Conservation (phyloP, 164 flowering plant genomes). For the Dillenia suffruticosa region DNA sequence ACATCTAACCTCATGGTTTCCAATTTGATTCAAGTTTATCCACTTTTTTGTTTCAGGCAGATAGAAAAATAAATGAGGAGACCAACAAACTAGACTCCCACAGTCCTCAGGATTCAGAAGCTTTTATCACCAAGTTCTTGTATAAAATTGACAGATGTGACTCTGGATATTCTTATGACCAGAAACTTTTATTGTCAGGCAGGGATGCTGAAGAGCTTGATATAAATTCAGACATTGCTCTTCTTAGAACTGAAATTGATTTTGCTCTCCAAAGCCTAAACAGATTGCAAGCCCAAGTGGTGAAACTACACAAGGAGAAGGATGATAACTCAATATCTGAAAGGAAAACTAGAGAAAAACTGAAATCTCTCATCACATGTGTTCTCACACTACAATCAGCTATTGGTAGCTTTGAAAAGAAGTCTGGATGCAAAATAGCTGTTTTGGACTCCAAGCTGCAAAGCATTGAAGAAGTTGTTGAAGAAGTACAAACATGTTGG, state of each 20-base stretch:
- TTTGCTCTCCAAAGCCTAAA: constrained; percentile 57
- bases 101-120: constrained; percentile 7
- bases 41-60: constrained; percentile 32
- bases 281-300: constrained; percentile 62
- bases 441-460: constrained; percentile 41
- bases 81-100: constrained; percentile 3
- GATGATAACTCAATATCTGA: constrained; percentile 46
- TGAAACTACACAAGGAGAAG: constrained; percentile 48
- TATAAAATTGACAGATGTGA: constrained; percentile 9
- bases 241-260: constrained; percentile 70
- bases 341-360: constrained; percentile 27
- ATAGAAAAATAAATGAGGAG: constrained; percentile 12
- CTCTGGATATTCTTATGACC: constrained; percentile 7
- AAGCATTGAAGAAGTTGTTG: constrained; percentile 26
- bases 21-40: too few species aligned
- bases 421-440: constrained; percentile 28
- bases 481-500: constrained; percentile 40
- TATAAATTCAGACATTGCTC: constrained; percentile 43
- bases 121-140: constrained; percentile 7
- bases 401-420: constrained; percentile 39
- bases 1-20: too few species aligned
- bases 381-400: constrained; percentile 36
- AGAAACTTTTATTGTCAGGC: constrained; percentile 12
- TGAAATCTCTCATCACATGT: constrained; percentile 35
- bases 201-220: constrained; percentile 19